phyloP scores from a whole-genome alignment of 306 rosid species.

The Rubus idaeus region DNA sequence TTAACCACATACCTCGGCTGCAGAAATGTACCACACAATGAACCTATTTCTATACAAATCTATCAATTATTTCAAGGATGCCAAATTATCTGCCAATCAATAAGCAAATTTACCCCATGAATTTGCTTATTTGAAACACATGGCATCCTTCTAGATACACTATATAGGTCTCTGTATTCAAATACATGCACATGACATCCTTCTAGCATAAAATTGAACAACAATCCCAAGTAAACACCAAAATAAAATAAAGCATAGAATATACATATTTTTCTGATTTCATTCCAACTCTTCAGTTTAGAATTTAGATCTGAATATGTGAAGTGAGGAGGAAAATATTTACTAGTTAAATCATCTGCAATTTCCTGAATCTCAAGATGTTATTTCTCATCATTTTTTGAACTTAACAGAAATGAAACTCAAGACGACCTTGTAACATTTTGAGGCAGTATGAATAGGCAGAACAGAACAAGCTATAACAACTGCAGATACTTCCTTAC shows the following conservation, averaged over 20 bases:
- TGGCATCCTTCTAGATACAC: neutral
- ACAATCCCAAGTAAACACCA: no score
- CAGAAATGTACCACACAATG: conserved; percentile 29
- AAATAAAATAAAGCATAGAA: no score
- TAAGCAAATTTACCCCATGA: neutral
- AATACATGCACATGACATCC: neutral
- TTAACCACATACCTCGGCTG: conserved; percentile 98
- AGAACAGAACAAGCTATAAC: conserved; percentile 4
- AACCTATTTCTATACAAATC: neutral
- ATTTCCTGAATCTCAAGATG: neutral
- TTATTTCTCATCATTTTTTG: neutral
- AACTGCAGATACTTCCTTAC: conserved; percentile 44
- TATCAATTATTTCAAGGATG: neutral
- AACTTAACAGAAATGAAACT: neutral
- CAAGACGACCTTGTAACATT: neutral
- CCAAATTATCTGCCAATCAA: neutral
- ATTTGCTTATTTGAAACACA: conserved; percentile 1
- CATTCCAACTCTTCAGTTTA: neutral
- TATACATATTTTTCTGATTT: neutral
- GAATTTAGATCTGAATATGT: neutral
- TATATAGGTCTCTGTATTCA: neutral
- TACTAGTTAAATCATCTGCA: neutral
- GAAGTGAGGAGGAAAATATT: neutral
- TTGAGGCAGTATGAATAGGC: neutral
- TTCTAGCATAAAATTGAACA: neutral